Base-by-base conservation (phyloP, 1,139 yeast species). In the Diutina rugosa region DNA sequence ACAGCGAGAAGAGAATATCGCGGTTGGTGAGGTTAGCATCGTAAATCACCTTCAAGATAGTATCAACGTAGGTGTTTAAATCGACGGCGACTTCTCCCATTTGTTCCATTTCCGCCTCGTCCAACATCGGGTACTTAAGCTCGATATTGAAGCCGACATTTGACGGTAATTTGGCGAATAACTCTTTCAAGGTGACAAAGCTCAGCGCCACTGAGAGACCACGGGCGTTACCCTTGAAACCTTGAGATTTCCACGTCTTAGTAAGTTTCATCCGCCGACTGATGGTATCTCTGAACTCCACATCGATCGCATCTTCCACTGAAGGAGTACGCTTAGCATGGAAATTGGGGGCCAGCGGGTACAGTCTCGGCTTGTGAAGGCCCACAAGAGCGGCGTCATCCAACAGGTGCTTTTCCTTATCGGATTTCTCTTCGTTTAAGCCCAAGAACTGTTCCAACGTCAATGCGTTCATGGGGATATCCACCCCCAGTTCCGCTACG, bases 401-500 rank as follows among this genome's bases (percentile, higher is more conserved):
- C 46, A 69, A 63, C 0, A 78, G 58, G 61, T 57, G 16, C 56
- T 56, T 45, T 51, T 57, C 9, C 56, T 60, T 52, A 26, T 12
- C 48, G 16, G 18, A n/a, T 6, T 65, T 59, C 18, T 60, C 62
- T 35, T 67, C 77, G 58, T 81, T 83, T 63, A 89, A 77, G 41
- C 84, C 82, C 69, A 90, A 72, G 64, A 93, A 93, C 68, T 93
- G 98, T 66, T 93, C 98, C 41, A 86, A 76, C 0, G 98, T 91
- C 64, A 93, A 74, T 28, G 87, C 82, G 69, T 91, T 97, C 96
- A 93, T 91, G 3, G 98, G 98, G 56, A 91, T 86, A 71, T 93
- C 99, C 56, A 89, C 90, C 12, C 99, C 99, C 3, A 96, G 85
- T 68, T 93, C 98, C 1, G 97, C 96, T 51, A 93, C 97, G 38